Percentiles rank a stretch among this genome's conserved stretches.
phyloP scores from a whole-genome alignment of 1,139 yeast species.

The Pichia sp. region DNA sequence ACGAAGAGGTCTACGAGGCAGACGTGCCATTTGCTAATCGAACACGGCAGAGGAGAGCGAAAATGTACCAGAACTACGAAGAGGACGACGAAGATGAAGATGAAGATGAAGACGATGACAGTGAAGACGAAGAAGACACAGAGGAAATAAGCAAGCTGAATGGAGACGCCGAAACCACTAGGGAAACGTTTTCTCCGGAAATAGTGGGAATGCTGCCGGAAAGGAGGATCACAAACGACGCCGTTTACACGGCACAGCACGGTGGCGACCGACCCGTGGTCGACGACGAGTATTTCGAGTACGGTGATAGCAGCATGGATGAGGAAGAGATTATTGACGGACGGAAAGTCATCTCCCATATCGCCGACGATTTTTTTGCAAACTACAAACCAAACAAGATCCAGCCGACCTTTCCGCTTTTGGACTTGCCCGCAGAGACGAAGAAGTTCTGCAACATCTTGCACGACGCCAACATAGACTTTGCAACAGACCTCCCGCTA shows the following conservation, averaged over 20 bases:
- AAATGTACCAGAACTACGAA: neutral
- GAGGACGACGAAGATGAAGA: slow-evolving; percentile 1
- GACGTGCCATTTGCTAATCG: neutral
- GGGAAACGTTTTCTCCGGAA: neutral
- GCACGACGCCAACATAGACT: slow-evolving; percentile 40
- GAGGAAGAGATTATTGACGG: neutral
- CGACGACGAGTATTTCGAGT: neutral
- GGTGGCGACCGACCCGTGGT: neutral
- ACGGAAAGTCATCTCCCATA: neutral
- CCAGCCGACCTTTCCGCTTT: neutral
- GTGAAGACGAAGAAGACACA: neutral
- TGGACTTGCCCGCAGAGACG: neutral
- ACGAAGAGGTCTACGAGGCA: slow-evolving; percentile 7
- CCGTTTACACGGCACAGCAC: neutral
- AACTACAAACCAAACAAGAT: neutral
- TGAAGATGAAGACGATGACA: neutral
- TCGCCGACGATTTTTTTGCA: neutral
- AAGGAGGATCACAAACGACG: neutral
- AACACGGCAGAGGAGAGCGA: neutral
- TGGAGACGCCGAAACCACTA: neutral
- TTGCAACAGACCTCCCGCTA: slow-evolving; percentile 44
- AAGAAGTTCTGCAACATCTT: slow-evolving; percentile 29
- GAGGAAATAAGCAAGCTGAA: neutral
- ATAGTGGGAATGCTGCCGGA: neutral
- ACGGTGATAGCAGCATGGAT: neutral